Evolutionary conservation across 345 rosid genomes (phyloP).

Genomic region (Anacardium occidentale): DNA sequence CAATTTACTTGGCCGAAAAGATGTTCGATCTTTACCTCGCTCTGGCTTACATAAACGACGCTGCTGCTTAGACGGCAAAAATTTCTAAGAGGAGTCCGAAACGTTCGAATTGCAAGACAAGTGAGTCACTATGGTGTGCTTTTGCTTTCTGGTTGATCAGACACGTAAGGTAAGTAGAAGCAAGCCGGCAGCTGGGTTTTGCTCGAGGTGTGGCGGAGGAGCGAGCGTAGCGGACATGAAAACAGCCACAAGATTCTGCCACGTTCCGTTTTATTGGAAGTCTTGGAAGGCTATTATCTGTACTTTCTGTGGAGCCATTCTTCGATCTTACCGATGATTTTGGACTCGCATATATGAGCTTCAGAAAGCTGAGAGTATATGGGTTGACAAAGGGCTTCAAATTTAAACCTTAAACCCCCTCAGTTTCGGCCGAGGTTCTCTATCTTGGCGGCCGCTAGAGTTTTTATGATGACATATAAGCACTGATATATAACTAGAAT

Average conservation of each 20-base stretch:
- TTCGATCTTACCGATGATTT: slow-evolving; percentile 62
- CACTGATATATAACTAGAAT: not conserved
- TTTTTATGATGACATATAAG: not conserved
- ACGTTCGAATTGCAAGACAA: not conserved
- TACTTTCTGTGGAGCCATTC: slow-evolving; percentile 79
- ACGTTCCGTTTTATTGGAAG: slow-evolving; percentile 79
- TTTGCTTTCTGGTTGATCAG: slow-evolving; percentile 90
- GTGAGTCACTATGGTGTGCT: slow-evolving; percentile 47
- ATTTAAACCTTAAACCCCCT: too few species aligned
- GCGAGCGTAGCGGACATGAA: slow-evolving; percentile 97
- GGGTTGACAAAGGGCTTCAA: too few species aligned
- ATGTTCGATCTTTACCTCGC: slow-evolving; percentile 14
- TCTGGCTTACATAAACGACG: not conserved
- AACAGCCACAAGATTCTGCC: slow-evolving; percentile 75
- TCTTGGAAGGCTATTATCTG: slow-evolving; percentile 86
- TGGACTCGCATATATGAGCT: too few species aligned
- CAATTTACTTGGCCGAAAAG: not conserved
- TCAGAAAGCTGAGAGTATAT: too few species aligned
- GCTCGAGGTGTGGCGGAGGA: slow-evolving; percentile 93
- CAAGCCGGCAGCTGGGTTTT: slow-evolving; percentile 88
- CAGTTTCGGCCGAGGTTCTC: too few species aligned
- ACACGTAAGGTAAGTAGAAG: slow-evolving; percentile 62
- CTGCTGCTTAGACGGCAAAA: not conserved
- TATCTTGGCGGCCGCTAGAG: not conserved
- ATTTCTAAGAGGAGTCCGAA: not conserved